Conservation (phyloP, 225 moss, liverwort and hornwort genomes). For the Takakia lepidozioides region DNA sequence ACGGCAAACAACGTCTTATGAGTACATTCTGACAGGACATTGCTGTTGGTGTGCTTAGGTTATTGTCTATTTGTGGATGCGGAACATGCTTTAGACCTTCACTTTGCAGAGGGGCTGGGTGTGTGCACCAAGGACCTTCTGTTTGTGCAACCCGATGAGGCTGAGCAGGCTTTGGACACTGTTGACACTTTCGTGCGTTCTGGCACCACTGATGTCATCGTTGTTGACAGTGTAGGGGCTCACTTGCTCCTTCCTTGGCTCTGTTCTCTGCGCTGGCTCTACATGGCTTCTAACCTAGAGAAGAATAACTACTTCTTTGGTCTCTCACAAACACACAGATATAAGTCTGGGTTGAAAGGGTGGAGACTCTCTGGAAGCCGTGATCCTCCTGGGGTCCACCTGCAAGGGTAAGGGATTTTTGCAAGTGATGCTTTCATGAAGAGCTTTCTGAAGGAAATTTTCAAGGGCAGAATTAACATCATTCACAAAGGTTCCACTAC, state of each 20-base stretch:
- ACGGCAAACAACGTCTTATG: too few species aligned
- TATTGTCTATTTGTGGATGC: constrained; percentile 76
- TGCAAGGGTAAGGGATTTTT: too few species aligned
- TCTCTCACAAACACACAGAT: constrained; percentile 1
- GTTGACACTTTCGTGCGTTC: constrained; percentile 74
- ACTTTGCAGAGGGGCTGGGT: constrained; percentile 74
- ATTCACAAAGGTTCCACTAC: too few species aligned
- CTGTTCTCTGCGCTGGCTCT: constrained; percentile 3
- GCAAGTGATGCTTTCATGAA: too few species aligned
- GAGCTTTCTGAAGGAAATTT: too few species aligned
- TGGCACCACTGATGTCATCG: constrained; percentile 56
- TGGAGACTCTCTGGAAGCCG: background rate
- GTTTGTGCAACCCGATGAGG: constrained; percentile 77
- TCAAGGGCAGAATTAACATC: too few species aligned
- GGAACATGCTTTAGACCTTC: constrained; percentile 74
- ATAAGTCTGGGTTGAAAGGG: background rate
- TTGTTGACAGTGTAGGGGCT: constrained; percentile 72
- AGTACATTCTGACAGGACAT: too few species aligned
- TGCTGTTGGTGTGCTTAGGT: constrained; percentile 34
- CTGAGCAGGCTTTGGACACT: constrained; percentile 71
- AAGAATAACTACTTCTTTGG: constrained; percentile 3
- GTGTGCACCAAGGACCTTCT: constrained; percentile 54
- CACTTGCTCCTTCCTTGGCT: constrained; percentile 7
- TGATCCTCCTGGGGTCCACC: background rate
- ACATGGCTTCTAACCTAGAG: background rate